phyloP scores from a whole-genome alignment of 805 yeast species.

The Isabelozyma pseudorhagii region DNA sequence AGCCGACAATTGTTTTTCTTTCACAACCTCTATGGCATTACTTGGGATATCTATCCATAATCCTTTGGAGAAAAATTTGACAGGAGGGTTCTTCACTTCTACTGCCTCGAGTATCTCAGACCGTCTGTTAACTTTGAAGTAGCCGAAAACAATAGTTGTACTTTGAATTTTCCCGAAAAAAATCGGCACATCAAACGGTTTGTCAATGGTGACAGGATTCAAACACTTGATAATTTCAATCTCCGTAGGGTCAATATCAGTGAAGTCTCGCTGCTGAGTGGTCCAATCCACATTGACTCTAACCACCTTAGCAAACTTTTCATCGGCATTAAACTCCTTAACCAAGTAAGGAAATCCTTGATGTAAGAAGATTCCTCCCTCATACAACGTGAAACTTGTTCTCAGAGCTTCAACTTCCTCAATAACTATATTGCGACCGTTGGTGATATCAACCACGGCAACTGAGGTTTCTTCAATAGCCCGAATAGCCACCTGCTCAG shows the following conservation, averaged over 20 bases:
- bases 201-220: slow-evolving; percentile 30
- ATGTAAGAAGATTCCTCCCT: slow-evolving; percentile 90
- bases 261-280: slow-evolving; percentile 86
- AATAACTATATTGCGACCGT: slow-evolving; percentile 68
- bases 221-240: slow-evolving; percentile 63
- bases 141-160: slow-evolving; percentile 85
- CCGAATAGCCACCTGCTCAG: slow-evolving; percentile 70
- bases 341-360: slow-evolving; percentile 91
- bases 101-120: slow-evolving; percentile 87
- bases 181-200: slow-evolving; percentile 48
- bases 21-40: slow-evolving; percentile 56
- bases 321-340: slow-evolving; percentile 76
- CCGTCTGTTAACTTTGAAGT: slow-evolving; percentile 76
- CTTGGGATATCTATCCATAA: slow-evolving; percentile 87
- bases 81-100: slow-evolving; percentile 88
- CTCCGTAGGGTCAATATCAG: slow-evolving; percentile 85
- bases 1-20: slow-evolving; percentile 55
- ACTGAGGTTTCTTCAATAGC: slow-evolving; percentile 78
- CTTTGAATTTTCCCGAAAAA: slow-evolving; percentile 74
- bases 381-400: slow-evolving; percentile 84
- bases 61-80: slow-evolving; percentile 66
- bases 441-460: slow-evolving; percentile 89
- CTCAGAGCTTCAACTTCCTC: slow-evolving; percentile 89
- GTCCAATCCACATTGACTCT: slow-evolving; percentile 93
- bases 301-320: slow-evolving; percentile 78